Conservation (phyloP, 257 asterid genomes). For the Paraleonurus japonicus region DNA sequence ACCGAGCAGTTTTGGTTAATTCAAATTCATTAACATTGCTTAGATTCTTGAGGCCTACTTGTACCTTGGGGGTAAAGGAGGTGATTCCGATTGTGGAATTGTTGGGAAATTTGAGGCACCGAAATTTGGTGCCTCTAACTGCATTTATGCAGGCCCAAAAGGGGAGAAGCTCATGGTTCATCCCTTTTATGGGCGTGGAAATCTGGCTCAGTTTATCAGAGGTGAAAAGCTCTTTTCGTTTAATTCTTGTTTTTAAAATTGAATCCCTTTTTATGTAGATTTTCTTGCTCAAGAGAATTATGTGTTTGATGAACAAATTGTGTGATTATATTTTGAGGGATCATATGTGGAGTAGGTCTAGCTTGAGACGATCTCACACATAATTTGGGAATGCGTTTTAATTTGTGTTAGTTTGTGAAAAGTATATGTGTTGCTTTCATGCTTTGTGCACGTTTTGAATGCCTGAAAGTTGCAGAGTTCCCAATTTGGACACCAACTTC, state of each 20-base stretch:
- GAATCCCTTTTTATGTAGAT: not conserved
- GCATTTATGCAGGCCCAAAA: slow-evolving; percentile 86
- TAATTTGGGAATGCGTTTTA: too few species aligned
- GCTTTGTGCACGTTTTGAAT: slow-evolving; percentile 11
- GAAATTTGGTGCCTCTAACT: slow-evolving; percentile 69
- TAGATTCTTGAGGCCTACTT: slow-evolving; percentile 89
- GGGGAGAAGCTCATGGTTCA: slow-evolving; percentile 90
- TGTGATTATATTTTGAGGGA: not conserved
- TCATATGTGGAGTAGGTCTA: too few species aligned
- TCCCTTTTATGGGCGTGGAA: slow-evolving; percentile 67
- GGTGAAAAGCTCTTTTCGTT: slow-evolving; percentile 37
- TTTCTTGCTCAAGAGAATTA: slow-evolving; percentile 9
- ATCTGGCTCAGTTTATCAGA: slow-evolving; percentile 67
- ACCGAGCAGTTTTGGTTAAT: slow-evolving; percentile 61
- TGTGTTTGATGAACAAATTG: not conserved
- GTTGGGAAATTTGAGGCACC: slow-evolving; percentile 75
- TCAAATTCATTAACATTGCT: slow-evolving; percentile 58
- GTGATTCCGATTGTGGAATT: slow-evolving; percentile 58
- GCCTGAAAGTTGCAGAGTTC: not conserved
- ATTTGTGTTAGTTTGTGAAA: too few species aligned
- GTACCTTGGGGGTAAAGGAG: slow-evolving; percentile 68
- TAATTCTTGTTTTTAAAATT: not conserved
- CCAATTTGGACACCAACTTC: not conserved
- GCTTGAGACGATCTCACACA: too few species aligned
- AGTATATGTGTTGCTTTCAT: too few species aligned